Conservation (phyloP, 1,284 basidiomycete genomes). For the Puccinia triticina region DNA sequence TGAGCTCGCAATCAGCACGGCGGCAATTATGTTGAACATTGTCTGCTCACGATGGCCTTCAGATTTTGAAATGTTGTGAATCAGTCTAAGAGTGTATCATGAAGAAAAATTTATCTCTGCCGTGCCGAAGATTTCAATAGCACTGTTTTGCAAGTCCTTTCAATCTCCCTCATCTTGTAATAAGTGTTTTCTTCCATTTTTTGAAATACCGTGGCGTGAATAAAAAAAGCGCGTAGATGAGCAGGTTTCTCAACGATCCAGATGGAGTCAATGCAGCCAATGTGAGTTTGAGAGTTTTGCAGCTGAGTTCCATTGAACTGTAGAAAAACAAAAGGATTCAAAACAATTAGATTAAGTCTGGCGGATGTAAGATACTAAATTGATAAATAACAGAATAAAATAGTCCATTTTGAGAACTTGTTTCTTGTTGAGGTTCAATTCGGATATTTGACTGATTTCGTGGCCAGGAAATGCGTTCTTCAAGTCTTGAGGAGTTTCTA, state of each 20-base stretch:
- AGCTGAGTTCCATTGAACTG: background rate
- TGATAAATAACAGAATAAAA: background rate
- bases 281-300: background rate
- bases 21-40: too few species aligned
- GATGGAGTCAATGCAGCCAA: background rate
- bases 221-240: background rate
- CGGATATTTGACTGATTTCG: background rate
- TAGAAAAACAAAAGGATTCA: background rate
- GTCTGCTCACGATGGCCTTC: too few species aligned
- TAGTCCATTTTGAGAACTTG: background rate
- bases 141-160: background rate
- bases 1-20: too few species aligned
- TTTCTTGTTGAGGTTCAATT: background rate
- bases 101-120: background rate
- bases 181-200: background rate
- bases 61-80: too few species aligned
- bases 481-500: background rate
- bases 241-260: slow-evolving; percentile 7
- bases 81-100: background rate
- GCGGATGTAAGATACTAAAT: background rate
- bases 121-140: background rate
- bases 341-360: background rate
- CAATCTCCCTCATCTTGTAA: slow-evolving; percentile 23
- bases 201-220: slow-evolving; percentile 1
- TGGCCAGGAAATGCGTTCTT: background rate